Evolutionary conservation across 2,329 filamentous ascomycete genomes (phyloP), one percentile per base, ranked within the genome.

Genomic region (Trichoderma sp.): DNA sequence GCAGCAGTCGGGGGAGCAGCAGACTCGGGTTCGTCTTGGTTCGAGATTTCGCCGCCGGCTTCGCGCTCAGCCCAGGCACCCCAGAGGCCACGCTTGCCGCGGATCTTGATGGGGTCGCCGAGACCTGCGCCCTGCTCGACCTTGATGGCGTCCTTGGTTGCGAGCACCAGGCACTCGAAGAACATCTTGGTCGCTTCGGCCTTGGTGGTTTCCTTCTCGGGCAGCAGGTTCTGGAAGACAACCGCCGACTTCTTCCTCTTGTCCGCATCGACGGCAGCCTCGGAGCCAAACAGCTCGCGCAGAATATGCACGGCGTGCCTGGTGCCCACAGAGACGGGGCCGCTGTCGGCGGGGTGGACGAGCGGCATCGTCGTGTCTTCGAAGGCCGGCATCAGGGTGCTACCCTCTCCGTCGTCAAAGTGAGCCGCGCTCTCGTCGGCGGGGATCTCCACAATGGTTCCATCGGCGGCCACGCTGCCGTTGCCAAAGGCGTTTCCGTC

Each of bases 121-220:
- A 98, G 85, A 44, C 83, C 85, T 67, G 88, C 82, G 56, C 85
- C 85, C 78, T 99, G 95, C 75, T 98, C 94, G 28, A 98, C 92
- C 79, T 97, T 97, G 79, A 99, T 91, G 30, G 95, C 95, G 75
- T 99, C 95, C 80, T 99, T 99, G 48, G 95, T 99, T 5, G 94
- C 95, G 54, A 99, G 84, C 3, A 99, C 95, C 26, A 99, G 83
- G 63, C 95, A 90, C 79, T 99, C 95, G 72, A 99, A 99, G 81
- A 99, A 99, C 93, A 99, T 97, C 83, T 97, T 97, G 50, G 95
- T 99, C 0, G 95, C 95, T 72, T 98, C 95, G 9, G 90, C 90
- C 77, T 92, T 91, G 69, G 85, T 92, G 0, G 94, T 94, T 67
- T 85, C 86, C 69, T 83, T 80, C 78, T 96, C 92, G 0, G 95